Percentiles rank a stretch among this genome's conserved stretches.
phyloP scores from a whole-genome alignment of 164 flowering plant genomes.

The Magnolia officinalis region DNA sequence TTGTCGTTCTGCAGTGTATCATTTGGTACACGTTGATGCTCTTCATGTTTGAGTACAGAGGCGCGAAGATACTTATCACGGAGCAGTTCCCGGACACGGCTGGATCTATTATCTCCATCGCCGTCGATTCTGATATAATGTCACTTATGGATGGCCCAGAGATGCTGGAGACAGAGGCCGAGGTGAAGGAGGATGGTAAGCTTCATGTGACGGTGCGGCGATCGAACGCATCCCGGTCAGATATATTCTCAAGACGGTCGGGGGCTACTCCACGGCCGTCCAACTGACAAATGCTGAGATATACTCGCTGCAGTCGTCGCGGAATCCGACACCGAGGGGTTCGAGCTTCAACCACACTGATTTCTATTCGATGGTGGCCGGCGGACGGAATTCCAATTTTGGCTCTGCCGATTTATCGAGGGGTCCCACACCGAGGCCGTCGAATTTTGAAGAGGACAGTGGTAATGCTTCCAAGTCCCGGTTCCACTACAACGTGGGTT shows the following conservation, averaged over 20 bases:
- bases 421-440: conserved; percentile 79
- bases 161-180: conserved; percentile 16
- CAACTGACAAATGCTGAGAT: conserved; percentile 23
- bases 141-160: conserved; percentile 19
- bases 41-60: conserved; percentile 24
- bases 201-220: conserved; percentile 14
- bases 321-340: conserved; percentile 21
- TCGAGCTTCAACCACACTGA: conserved; percentile 22
- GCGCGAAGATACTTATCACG: conserved; percentile 16
- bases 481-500: conserved; percentile 21
- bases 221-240: conserved; percentile 9
- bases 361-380: conserved; percentile 67
- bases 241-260: not conserved
- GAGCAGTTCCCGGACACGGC: conserved; percentile 21
- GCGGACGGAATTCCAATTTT: conserved; percentile 50
- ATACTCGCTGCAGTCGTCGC: conserved; percentile 18
- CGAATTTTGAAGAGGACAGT: conserved; percentile 67
- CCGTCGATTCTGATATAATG: conserved; percentile 23
- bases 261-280: conserved; percentile 7
- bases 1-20: conserved; percentile 22
- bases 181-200: conserved; percentile 20
- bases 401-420: conserved; percentile 37
- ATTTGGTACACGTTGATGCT: conserved; percentile 25
- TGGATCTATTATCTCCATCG: conserved; percentile 15
- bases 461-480: conserved; percentile 42